Evolutionary conservation across 129 eudicot genomes (phyloP), one percentile per base, ranked within the genome.

Genomic region (Escallonia rubra): DNA sequence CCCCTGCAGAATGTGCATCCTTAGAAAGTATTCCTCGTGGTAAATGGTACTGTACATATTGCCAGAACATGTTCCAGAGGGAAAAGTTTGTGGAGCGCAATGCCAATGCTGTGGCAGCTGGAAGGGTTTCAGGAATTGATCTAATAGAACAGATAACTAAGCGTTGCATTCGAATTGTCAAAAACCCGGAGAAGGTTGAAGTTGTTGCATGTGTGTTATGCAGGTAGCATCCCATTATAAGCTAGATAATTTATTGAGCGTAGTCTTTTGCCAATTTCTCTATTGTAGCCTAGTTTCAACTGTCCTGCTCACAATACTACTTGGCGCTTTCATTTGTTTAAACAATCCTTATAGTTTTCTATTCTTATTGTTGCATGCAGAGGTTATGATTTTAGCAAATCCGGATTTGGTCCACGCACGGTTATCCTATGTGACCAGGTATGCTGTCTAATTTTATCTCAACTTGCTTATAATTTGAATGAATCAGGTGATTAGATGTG

Each of bases 401-500:
- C 84, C 44, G 86, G 87, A 8, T 93, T 93, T 83, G 93, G 93
- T 63, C 92, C 96, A 3, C 90, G 90, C 47, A 93, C 99, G 2
- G 96, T 87, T 86, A 84, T 93, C 41, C 81, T 93, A 51, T 93
- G 99, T 66, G 99, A 93, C 79, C 99, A 88, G 98, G 98, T 85
- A 78, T 45, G 54, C 13, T 23, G 34, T 23, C 34, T 23, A 23
- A 23, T 23, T 23, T 23, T 23, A 23, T 23, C 34, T 23, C 34
- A 23, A 23, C 34, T 23, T 23, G 34, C 34, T 23, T 23, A 23
- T 23, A 23, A 23, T 23, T 23, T 23, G 34, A 23, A 23, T 23
- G 34, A 23, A 23, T 23, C 34, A 23, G 34, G 1, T 23, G 34
- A 23, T 23, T 23, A 23, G 34, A 23, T 23, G 34, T 23, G 34